These are phyloP conservation scores for Limtongozyma cylindracea DNA, from an alignment of 805 yeast species.

Conservation along the genomic window DNA sequence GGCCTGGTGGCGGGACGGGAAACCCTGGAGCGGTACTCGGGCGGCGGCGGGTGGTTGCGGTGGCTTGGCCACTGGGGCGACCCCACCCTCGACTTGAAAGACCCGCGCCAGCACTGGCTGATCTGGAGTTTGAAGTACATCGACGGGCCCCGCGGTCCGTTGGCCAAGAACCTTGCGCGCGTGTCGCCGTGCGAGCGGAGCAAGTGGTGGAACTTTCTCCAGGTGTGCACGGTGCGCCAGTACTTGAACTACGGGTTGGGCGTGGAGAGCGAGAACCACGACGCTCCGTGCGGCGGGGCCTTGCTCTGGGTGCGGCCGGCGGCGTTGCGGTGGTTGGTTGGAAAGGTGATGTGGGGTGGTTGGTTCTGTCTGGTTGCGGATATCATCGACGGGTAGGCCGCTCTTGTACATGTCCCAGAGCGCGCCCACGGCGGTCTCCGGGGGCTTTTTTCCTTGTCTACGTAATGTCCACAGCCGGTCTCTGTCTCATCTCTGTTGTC, in stretches of 20 bases:
- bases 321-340: slow-evolving; percentile 20
- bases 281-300: slow-evolving; percentile 54
- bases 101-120: slow-evolving; percentile 74
- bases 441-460: no score
- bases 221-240: slow-evolving; percentile 56
- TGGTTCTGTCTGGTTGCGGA: slow-evolving; percentile 29
- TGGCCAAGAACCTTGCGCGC: slow-evolving; percentile 50
- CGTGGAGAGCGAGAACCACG: slow-evolving; percentile 64
- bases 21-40: no score
- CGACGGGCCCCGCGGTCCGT: slow-evolving; percentile 85
- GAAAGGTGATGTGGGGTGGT: slow-evolving; percentile 35
- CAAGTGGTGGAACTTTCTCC: slow-evolving; percentile 85
- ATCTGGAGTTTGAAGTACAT: slow-evolving; percentile 72
- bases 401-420: no score
- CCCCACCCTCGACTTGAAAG: slow-evolving; percentile 31
- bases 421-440: no score
- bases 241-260: slow-evolving; percentile 70
- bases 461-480: no score
- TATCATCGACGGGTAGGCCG: slow-evolving; percentile 18
- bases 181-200: slow-evolving; percentile 53
- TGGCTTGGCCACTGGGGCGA: slow-evolving; percentile 87
- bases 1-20: slow-evolving; percentile 27
- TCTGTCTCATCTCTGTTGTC: no score
- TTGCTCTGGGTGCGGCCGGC: slow-evolving; percentile 25
- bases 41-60: slow-evolving; percentile 61